phyloP scores from a whole-genome alignment of 2,329 filamentous ascomycete species.

The Graphilbum sp. region DNA sequence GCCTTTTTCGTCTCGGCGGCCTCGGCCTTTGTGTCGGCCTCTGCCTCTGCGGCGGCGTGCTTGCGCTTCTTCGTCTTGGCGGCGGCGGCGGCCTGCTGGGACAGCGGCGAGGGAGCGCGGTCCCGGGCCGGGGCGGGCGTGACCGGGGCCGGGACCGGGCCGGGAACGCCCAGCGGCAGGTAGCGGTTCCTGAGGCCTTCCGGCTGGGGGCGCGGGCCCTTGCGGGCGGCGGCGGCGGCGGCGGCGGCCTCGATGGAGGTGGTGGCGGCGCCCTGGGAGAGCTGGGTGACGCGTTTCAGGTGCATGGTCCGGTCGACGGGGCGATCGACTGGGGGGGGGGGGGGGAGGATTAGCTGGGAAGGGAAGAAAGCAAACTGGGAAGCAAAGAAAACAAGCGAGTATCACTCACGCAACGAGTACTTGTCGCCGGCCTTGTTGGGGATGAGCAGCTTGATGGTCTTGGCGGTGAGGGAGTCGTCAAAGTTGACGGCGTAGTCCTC shows the following conservation, averaged over 20 bases:
- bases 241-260: conserved; percentile 1
- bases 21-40: not conserved
- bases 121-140: not conserved
- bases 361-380: not conserved
- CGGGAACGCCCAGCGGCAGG: conserved; percentile 42
- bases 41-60: not conserved
- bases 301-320: conserved; percentile 44
- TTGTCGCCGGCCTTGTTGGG: conserved; percentile 37
- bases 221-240: conserved; percentile 29
- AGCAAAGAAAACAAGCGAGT: not conserved
- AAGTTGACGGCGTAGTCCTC: conserved; percentile 44
- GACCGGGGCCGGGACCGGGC: not conserved
- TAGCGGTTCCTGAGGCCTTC: conserved; percentile 51
- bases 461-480: conserved; percentile 32
- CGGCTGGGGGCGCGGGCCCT: conserved; percentile 45
- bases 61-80: conserved; percentile 14
- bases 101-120: no score
- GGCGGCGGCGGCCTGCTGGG: no score
- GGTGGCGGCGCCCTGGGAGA: conserved; percentile 25
- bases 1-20: conserved; percentile 12
- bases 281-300: conserved; percentile 43
- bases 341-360: conserved; percentile 10
- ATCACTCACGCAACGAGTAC: conserved; percentile 35
- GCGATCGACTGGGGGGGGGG: conserved; percentile 22
- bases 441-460: conserved; percentile 42